These are phyloP conservation scores for Thalassiosira hispida DNA, from an alignment of 352 stramenopile genomes.

Conservation along the genomic window DNA sequence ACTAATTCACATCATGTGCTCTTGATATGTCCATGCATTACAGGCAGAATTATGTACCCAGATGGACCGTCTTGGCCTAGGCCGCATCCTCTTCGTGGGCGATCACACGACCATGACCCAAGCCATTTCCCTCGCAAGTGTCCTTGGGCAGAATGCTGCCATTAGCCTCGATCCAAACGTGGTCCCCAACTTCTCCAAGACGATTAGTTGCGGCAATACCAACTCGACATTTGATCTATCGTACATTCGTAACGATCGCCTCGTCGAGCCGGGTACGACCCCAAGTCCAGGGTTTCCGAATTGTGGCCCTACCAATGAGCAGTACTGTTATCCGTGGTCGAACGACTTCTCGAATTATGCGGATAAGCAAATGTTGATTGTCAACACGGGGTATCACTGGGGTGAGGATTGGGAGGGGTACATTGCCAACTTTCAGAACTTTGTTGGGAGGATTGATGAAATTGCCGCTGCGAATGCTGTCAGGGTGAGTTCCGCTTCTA, in stretches of 20 bases:
- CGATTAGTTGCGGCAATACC: conserved; percentile 22
- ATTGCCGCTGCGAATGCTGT: conserved; percentile 13
- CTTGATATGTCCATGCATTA: background rate
- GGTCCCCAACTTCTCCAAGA: conserved; percentile 57
- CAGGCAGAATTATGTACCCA: conserved; percentile 33
- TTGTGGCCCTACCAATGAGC: conserved; percentile 35
- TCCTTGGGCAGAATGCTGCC: conserved; percentile 40
- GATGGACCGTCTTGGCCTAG: conserved; percentile 48
- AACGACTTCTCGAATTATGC: conserved; percentile 23
- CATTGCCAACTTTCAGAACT: conserved; percentile 50
- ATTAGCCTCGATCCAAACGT: conserved; percentile 49
- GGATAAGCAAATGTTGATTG: conserved; percentile 38
- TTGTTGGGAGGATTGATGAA: conserved; percentile 42
- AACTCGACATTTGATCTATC: conserved; percentile 40
- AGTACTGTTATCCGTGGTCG: conserved; percentile 55
- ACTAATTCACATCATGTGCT: conserved; percentile 3
- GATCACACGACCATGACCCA: conserved; percentile 57
- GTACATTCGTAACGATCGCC: conserved; percentile 47
- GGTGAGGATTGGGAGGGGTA: conserved; percentile 48
- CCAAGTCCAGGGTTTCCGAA: conserved; percentile 45
- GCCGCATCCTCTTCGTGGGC: conserved; percentile 51
- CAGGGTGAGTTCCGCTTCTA: conserved; percentile 21
- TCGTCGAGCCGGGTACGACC: conserved; percentile 42
- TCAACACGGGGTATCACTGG: conserved; percentile 54
- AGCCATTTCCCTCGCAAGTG: conserved; percentile 44